Evolutionary conservation across 2,329 filamentous ascomycete genomes (phyloP), one percentile per base, ranked within the genome.

Genomic region (Exutisphaerella laricina): DNA sequence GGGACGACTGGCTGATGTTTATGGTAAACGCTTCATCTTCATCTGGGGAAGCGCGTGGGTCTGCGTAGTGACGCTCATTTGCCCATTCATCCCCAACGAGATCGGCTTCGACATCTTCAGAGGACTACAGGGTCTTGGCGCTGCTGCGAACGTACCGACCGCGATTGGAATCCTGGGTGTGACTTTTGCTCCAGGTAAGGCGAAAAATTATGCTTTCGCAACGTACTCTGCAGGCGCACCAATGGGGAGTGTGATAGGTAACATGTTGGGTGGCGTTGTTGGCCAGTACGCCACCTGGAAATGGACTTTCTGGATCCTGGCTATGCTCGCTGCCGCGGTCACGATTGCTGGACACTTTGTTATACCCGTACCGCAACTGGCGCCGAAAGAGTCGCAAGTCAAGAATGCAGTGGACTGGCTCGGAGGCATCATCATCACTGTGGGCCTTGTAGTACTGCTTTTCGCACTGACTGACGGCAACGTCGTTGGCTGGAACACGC

Each of bases 171-270:
- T 85, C 28, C 61, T 86, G 2, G 81, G 80, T 0, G 75, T 77
- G 1, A 84, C 79, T 0, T 85, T 85, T 41, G 75, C 76, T 1
- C 80, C 80, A 0, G 79, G 82, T 0, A 80, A 77, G 50, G 77
- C 80, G 3, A 85, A 84, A 63, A 85, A 83, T 54, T 83, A 84
- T 57, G 80, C 81, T 1, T 85, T 86, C 52, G 77, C 76, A 26
- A 71, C 74, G 16, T 84, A 82, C 48, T 50, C 76, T 13, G 79
- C 79, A 1, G 82, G 80, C 1, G 77, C 80, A 0, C 81, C 82
- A 0, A 63, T 84, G 0, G 82, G 82, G 0, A 75, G 72, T 35
- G 70, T 84, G 6, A 76, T 80, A 40, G 82, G 82, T 2, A 85
- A 83, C 55, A 61, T 84, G 4, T 60, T 84, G 12, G 72, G 78